Evolutionary conservation across 805 yeast species (phyloP), one percentile per base, ranked within the genome.

Genomic region (Vanderwaltozyma yarrowii): DNA sequence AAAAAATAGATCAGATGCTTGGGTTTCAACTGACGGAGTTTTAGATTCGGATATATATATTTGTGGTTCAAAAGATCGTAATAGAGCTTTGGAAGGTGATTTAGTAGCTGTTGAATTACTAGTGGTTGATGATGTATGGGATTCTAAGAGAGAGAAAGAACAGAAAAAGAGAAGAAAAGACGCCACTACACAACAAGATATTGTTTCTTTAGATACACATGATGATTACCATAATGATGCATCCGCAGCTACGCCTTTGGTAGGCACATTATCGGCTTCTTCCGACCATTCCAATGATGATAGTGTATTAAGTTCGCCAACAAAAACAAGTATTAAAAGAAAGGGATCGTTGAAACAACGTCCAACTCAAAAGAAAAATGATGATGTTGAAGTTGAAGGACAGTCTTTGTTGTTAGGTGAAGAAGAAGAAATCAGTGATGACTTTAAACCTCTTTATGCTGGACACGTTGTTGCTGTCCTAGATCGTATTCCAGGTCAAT

Each of bases 401-500:
- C 98, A 92, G 62, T 82, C 95, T 2, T 69, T 92, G 45, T 66
- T 92, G 33, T 67, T 92, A 37, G 92, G 82, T 13, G 98, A 92
- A 61, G 98, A 92, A 56, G 96, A 89, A 56, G 96, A 88, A 60
- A 83, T 89, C 49, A 83, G 80, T 52, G 96, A 89, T 56, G 95
- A 85, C 32, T 77, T 77, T 49, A 88, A 85, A 58, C 98, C 98
- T 6, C 67, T 92, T 37, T 92, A 89, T 52, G 96, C 97, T 1
- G 98, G 98, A 17, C 98, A 92, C 54, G 95, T 92, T 39, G 97
- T 92, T 46, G 98, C 98, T 1, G 95, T 92, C 21, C 82, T 92
- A 47, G 98, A 92, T 58, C 80, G 98, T 61, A 87, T 88, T 42
- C 96, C 97, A 0, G 96, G 97, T 17, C 98, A 92, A 59, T 70